Conservation (phyloP, 805 yeast species). For the Pichia occidentalis region DNA sequence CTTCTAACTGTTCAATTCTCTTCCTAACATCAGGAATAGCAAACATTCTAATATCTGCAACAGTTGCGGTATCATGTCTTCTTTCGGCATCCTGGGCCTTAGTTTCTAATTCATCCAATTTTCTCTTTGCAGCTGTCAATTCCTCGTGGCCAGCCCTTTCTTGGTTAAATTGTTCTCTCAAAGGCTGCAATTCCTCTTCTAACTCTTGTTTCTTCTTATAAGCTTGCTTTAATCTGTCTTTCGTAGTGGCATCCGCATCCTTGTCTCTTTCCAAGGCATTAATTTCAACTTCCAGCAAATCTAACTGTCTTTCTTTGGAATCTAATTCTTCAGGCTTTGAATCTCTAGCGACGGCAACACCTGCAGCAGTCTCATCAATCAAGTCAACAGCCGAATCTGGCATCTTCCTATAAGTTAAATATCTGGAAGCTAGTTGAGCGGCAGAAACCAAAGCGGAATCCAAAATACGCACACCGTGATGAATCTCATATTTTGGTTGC, state of each 20-base stretch:
- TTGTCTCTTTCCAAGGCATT: slow-evolving; percentile 95
- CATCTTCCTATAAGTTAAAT: slow-evolving; percentile 87
- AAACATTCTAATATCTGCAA: slow-evolving; percentile 93
- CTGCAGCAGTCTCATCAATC: slow-evolving; percentile 93
- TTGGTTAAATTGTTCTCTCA: slow-evolving; percentile 75
- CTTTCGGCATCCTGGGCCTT: slow-evolving; percentile 97
- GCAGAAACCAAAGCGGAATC: slow-evolving; percentile 93
- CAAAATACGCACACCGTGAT: slow-evolving; percentile 93
- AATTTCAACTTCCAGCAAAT: slow-evolving; percentile 89
- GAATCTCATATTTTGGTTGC: slow-evolving; percentile 92
- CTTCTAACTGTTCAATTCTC: slow-evolving; percentile 66
- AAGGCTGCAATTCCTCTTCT: slow-evolving; percentile 78
- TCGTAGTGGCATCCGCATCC: slow-evolving; percentile 75
- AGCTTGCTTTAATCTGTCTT: slow-evolving; percentile 78
- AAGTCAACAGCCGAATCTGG: slow-evolving; percentile 97
- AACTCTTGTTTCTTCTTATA: slow-evolving; percentile 71
- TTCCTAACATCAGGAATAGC: slow-evolving; percentile 90
- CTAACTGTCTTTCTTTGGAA: slow-evolving; percentile 85
- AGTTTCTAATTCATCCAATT: slow-evolving; percentile 83
- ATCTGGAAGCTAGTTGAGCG: slow-evolving; percentile 89
- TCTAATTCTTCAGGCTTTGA: slow-evolving; percentile 97
- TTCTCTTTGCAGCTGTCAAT: slow-evolving; percentile 80
- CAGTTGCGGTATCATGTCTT: slow-evolving; percentile 88
- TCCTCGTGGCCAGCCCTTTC: slow-evolving; percentile 91
- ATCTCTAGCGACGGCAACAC: slow-evolving; percentile 97